phyloP scores from a whole-genome alignment of 1,139 yeast genomes.

The Lodderomyces beijingensis region DNA sequence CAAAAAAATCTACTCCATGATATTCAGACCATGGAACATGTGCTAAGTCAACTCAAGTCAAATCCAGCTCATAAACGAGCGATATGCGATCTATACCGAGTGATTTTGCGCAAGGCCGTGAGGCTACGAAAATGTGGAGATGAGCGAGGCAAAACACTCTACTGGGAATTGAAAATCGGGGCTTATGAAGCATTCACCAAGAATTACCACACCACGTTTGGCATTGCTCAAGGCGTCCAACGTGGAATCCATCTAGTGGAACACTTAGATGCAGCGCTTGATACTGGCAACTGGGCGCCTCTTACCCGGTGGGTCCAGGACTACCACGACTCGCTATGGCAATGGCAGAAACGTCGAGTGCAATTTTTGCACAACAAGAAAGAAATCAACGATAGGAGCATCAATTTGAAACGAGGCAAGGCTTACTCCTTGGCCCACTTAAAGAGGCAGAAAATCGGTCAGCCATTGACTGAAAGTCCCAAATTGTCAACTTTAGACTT shows the following conservation, averaged over 20 bases:
- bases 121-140: slow-evolving; percentile 7
- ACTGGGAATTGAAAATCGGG: slow-evolving; percentile 2
- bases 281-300: slow-evolving; percentile 1
- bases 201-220: slow-evolving; percentile 1
- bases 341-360: slow-evolving; percentile 5
- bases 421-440: slow-evolving; percentile 3
- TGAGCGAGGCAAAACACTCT: background rate
- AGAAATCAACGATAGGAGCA: slow-evolving; percentile 3
- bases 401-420: slow-evolving; percentile 9
- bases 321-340: slow-evolving; percentile 3
- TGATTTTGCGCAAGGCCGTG: slow-evolving; percentile 17
- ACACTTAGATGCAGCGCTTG: slow-evolving; percentile 2
- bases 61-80: slow-evolving; percentile 7
- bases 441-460: background rate
- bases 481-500: background rate
- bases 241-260: slow-evolving; percentile 12
- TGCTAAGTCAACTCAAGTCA: slow-evolving; percentile 2
- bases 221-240: slow-evolving; percentile 5
- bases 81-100: slow-evolving; percentile 16
- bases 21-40: too few relatives aligned
- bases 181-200: slow-evolving; percentile 12
- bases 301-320: slow-evolving; percentile 4
- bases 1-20: too few relatives aligned
- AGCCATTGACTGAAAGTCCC: background rate
- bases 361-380: slow-evolving; percentile 6